These are phyloP conservation scores for Grifola frondosa DNA, from an alignment of 1,284 basidiomycete genomes.

Conservation along the genomic window DNA sequence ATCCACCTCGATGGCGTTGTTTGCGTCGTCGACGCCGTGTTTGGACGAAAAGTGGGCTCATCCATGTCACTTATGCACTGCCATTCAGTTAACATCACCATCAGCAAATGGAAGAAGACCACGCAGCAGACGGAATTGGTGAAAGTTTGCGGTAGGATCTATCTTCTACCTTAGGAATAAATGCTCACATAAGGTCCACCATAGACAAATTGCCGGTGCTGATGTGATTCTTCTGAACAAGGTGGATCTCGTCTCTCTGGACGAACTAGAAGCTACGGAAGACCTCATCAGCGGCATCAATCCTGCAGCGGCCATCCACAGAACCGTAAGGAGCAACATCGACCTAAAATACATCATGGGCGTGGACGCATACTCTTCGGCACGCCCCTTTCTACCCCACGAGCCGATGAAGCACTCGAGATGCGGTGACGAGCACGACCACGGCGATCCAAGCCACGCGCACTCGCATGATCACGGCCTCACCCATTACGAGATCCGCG, in stretches of 20 bases:
- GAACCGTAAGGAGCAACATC: constrained; percentile 67
- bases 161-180: neutral
- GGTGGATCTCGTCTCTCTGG: constrained; percentile 63
- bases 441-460: constrained; percentile 31
- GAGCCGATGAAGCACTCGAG: constrained; percentile 16
- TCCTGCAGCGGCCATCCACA: constrained; percentile 70
- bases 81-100: constrained; percentile 3
- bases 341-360: constrained; percentile 75
- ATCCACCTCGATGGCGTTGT: constrained; percentile 87
- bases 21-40: constrained; percentile 87
- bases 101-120: constrained; percentile 83
- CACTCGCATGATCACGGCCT: constrained; percentile 29
- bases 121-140: constrained; percentile 63
- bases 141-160: constrained; percentile 69
- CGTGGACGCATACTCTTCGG: constrained; percentile 70
- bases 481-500: constrained; percentile 63
- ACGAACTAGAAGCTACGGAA: constrained; percentile 48
- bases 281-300: constrained; percentile 70
- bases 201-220: constrained; percentile 85
- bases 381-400: constrained; percentile 28
- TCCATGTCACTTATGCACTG: neutral
- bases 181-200: neutral
- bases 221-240: constrained; percentile 93
- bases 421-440: constrained; percentile 35
- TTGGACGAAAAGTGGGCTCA: constrained; percentile 67